These are phyloP conservation scores for Solanum neorickii DNA, from an alignment of 257 asterid species.

Conservation along the genomic window DNA sequence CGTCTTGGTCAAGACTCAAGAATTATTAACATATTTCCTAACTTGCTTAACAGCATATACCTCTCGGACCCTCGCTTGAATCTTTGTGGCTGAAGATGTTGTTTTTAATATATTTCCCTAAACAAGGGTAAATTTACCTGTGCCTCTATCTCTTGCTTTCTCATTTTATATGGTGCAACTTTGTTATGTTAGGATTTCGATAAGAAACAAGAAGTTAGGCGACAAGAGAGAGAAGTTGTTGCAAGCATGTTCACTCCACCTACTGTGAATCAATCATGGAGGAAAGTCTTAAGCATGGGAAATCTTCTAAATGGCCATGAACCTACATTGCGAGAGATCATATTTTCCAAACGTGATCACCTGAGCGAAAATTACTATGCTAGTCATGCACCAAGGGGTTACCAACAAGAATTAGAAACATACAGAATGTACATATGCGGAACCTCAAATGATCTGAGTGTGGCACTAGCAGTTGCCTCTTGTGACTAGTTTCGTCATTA, in stretches of 20 bases:
- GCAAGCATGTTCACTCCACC: constrained; percentile 71
- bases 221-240: constrained; percentile 50
- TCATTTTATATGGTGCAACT: background rate
- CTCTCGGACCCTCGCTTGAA: background rate
- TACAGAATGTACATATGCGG: constrained; percentile 79
- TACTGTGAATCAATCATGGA: constrained; percentile 89
- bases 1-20: background rate
- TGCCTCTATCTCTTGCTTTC: background rate
- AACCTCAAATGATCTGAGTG: constrained; percentile 83
- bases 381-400: constrained; percentile 21
- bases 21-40: background rate
- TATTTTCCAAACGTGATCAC: constrained; percentile 57
- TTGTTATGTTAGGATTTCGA: constrained; percentile 29
- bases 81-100: background rate
- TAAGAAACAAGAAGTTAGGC: constrained; percentile 39
- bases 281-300: constrained; percentile 91
- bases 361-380: constrained; percentile 58
- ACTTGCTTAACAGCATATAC: background rate
- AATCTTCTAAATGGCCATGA: constrained; percentile 95
- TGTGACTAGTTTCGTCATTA: constrained; percentile 35
- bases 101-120: background rate
- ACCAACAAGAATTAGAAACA: constrained; percentile 61
- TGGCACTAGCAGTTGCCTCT: constrained; percentile 87
- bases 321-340: constrained; percentile 71
- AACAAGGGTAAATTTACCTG: background rate